These are phyloP conservation scores for Pascua guehoae DNA, from an alignment of 1,284 basidiomycete species.

Conservation along the genomic window DNA sequence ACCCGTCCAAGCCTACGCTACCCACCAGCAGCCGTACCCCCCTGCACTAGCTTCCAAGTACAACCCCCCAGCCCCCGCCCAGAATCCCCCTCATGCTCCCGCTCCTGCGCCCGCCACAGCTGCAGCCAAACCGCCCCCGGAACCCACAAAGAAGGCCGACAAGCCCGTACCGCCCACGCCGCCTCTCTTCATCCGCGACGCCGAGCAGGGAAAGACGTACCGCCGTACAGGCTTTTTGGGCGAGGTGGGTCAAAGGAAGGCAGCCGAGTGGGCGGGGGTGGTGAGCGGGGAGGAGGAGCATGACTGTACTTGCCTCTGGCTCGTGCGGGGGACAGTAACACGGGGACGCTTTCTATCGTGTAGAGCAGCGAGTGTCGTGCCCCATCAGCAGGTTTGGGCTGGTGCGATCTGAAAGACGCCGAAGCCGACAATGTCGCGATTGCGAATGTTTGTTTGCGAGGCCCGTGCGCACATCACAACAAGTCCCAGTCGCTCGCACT, in stretches of 20 bases:
- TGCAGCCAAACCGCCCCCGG: not conserved
- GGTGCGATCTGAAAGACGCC: too few relatives aligned
- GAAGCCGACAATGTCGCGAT: not conserved
- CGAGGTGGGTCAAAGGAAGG: slow-evolving; percentile 60
- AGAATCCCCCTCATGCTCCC: too few relatives aligned
- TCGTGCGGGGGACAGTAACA: not conserved
- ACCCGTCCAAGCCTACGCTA: too few relatives aligned
- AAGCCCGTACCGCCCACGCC: slow-evolving; percentile 78
- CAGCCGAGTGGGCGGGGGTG: not conserved
- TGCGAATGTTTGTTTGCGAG: not conserved
- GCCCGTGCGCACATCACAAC: not conserved
- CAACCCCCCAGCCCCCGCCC: too few relatives aligned
- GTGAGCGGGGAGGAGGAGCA: not conserved
- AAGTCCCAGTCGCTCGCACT: not conserved
- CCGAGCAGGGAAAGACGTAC: slow-evolving; percentile 58
- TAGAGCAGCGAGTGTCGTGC: not conserved
- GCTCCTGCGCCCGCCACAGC: too few relatives aligned
- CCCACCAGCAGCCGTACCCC: too few relatives aligned
- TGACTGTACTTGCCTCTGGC: slow-evolving; percentile 3
- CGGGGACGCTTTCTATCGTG: too few relatives aligned
- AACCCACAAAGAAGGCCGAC: slow-evolving; percentile 27
- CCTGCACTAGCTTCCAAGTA: too few relatives aligned
- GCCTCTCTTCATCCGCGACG: slow-evolving; percentile 70
- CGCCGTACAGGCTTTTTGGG: slow-evolving; percentile 74
- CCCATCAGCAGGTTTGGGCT: not conserved